Conservation (phyloP, 306 rosid genomes). For the Ziziphus jujuba region DNA sequence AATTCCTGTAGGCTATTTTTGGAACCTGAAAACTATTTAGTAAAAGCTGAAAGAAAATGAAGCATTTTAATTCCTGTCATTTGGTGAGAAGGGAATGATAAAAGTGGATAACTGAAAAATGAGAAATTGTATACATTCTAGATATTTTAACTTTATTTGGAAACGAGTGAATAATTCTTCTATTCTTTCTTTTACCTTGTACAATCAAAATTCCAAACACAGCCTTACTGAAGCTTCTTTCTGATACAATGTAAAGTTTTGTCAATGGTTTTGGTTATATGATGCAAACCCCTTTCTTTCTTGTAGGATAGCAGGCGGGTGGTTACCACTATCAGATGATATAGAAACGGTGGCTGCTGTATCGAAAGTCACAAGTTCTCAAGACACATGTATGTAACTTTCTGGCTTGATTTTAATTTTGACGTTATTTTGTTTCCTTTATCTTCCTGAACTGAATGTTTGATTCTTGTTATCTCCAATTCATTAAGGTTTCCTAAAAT, state of each 20-base stretch:
- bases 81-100: no score
- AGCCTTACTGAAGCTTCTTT: conserved; percentile 9
- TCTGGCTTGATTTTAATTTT: conserved; percentile 41
- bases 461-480: neutral
- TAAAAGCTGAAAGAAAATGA: no score
- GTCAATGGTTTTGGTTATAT: conserved; percentile 14
- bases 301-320: conserved; percentile 59
- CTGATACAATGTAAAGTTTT: conserved; percentile 10
- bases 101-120: no score
- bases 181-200: no score
- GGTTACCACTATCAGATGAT: conserved; percentile 45
- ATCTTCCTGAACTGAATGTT: conserved; percentile 18
- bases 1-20: no score
- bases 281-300: conserved; percentile 27
- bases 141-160: no score
- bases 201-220: no score
- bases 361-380: conserved; percentile 39
- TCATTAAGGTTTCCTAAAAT: neutral
- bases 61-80: no score
- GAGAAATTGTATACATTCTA: no score
- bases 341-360: conserved; percentile 46
- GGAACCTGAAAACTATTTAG: no score
- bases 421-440: conserved; percentile 13
- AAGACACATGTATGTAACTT: conserved; percentile 27
- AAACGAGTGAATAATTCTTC: no score